Conservation (phyloP, 2,329 filamentous ascomycete genomes). For the Diatrype stigma region DNA sequence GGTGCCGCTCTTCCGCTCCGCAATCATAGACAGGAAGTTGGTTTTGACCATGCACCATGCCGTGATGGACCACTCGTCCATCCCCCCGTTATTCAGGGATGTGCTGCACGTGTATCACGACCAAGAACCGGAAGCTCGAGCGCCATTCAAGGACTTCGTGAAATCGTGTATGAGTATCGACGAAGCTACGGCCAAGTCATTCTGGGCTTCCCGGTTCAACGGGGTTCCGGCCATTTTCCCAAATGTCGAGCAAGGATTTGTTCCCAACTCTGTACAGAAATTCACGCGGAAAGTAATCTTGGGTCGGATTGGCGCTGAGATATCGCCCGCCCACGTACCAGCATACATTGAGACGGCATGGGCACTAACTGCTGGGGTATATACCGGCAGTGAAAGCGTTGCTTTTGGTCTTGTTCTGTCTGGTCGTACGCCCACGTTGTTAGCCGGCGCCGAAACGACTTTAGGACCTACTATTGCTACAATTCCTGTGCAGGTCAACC, state of each 20-base stretch:
- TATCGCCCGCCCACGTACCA: slow-evolving; percentile 5
- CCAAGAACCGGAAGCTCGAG: not conserved
- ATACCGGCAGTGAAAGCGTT: slow-evolving; percentile 7
- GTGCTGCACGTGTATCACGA: slow-evolving; percentile 4
- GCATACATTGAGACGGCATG: slow-evolving; percentile 11
- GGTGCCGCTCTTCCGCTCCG: slow-evolving; percentile 1
- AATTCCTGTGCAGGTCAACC: slow-evolving; percentile 8
- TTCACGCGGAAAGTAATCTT: slow-evolving; percentile 1
- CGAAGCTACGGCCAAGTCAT: slow-evolving; percentile 5
- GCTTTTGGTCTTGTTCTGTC: slow-evolving; percentile 11
- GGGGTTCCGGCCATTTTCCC: slow-evolving; percentile 9
- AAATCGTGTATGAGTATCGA: slow-evolving; percentile 2
- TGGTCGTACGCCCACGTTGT: slow-evolving; percentile 3
- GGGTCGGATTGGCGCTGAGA: not conserved
- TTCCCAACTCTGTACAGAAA: slow-evolving; percentile 1
- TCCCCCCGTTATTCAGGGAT: slow-evolving; percentile 3
- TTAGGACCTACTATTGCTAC: slow-evolving; percentile 9
- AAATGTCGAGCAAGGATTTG: not conserved
- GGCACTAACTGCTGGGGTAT: slow-evolving; percentile 10
- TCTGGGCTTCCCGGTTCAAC: slow-evolving; percentile 11
- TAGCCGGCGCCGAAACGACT: slow-evolving; percentile 1
- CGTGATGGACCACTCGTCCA: slow-evolving; percentile 4
- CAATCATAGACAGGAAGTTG: slow-evolving; percentile 6
- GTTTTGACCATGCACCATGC: slow-evolving; percentile 10
- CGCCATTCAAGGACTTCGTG: slow-evolving; percentile 9